Conservation (phyloP, 2,329 filamentous ascomycete genomes). For the Colletotrichum tropicale region DNA sequence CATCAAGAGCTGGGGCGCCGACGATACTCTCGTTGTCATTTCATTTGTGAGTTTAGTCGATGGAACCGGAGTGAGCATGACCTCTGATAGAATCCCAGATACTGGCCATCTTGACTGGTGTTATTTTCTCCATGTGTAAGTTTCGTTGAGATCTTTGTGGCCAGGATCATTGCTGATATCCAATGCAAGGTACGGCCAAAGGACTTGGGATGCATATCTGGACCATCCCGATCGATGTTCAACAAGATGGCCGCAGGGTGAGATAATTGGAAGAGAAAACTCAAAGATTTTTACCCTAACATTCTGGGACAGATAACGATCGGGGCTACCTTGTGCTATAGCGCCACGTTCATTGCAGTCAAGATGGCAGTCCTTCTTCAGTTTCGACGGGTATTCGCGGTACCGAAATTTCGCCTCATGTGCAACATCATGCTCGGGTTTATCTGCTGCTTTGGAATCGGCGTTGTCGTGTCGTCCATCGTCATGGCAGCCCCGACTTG, state of each 20-base stretch:
- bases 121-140: not conserved
- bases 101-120: not conserved
- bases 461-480: not conserved
- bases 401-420: not conserved
- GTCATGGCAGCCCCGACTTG: not conserved
- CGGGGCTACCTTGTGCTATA: conserved; percentile 2
- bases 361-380: conserved; percentile 12
- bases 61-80: too few species aligned
- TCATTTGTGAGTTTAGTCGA: not conserved
- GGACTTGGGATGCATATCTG: not conserved
- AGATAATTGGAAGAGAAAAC: not conserved
- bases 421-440: conserved; percentile 12
- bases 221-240: not conserved
- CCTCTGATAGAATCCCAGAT: not conserved
- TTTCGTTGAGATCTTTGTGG: too few species aligned
- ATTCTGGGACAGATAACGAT: not conserved
- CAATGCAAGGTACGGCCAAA: not conserved
- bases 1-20: conserved; percentile 10
- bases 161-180: not conserved
- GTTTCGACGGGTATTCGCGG: not conserved
- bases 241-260: not conserved
- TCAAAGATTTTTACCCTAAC: not conserved
- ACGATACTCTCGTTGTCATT: not conserved
- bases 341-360: not conserved
- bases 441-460: not conserved